A percentile compares a stretch with the other conserved stretches of the same genome.
These are phyloP conservation scores for Eimeria zaria DNA, from an alignment of 169 alveolate genomes.

Conservation along the genomic window DNA sequence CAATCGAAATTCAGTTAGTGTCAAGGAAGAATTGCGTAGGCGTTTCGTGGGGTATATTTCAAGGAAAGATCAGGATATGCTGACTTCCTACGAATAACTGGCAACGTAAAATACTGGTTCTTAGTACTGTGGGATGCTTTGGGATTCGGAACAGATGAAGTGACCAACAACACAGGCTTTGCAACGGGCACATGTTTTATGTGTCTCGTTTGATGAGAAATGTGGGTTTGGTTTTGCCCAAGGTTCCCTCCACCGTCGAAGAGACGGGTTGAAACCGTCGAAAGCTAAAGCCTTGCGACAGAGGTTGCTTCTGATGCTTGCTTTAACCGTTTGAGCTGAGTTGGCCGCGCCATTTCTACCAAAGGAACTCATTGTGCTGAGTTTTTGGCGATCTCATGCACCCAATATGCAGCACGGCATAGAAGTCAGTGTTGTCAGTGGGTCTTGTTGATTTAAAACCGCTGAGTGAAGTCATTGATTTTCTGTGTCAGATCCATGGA, in stretches of 20 bases:
- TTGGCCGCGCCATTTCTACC: not conserved
- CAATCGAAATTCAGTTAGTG: too few species aligned
- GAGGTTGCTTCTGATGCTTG: not conserved
- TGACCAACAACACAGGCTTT: not conserved
- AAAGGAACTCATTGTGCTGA: not conserved
- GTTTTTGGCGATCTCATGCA: not conserved
- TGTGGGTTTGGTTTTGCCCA: not conserved
- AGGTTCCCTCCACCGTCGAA: not conserved
- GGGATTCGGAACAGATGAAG: not conserved
- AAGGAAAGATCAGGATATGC: not conserved
- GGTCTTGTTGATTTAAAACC: not conserved
- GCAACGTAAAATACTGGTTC: not conserved
- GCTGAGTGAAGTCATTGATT: constrained; percentile 36
- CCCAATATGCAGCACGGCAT: not conserved
- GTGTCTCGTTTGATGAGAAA: not conserved
- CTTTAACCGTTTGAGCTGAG: constrained; percentile 10
- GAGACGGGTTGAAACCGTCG: constrained; percentile 15
- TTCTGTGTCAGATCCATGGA: constrained; percentile 30
- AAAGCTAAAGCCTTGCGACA: constrained; percentile 49
- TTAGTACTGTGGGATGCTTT: not conserved
- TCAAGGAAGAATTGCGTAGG: not conserved
- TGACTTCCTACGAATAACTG: not conserved
- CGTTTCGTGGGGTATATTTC: not conserved
- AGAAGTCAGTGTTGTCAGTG: not conserved
- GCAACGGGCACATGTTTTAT: not conserved